Conservation (phyloP, 352 stramenopile species). For the Thraustotheca clavata region DNA sequence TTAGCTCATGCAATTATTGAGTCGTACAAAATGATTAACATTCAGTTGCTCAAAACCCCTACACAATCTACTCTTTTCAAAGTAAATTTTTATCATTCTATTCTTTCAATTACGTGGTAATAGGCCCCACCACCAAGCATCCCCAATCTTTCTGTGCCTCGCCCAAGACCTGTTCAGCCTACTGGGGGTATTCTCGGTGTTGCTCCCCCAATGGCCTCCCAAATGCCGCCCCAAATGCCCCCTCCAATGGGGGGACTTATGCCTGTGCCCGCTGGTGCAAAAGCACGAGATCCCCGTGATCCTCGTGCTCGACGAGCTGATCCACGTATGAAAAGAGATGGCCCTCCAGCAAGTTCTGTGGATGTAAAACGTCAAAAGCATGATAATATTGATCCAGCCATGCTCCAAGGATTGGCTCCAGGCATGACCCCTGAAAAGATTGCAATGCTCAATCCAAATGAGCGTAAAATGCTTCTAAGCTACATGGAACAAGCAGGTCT, state of each 20-base stretch:
- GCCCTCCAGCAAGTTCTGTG: not conserved
- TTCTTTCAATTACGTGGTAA: not conserved
- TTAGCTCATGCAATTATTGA: conserved; percentile 80
- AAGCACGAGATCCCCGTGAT: not conserved
- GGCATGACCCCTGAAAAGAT: conserved; percentile 79
- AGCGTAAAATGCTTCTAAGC: conserved; percentile 60
- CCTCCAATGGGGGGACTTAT: not conserved
- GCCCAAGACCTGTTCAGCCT: not conserved
- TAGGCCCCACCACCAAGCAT: conserved; percentile 11
- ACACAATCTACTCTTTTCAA: conserved; percentile 45
- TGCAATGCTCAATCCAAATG: conserved; percentile 63
- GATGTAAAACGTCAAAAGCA: conserved; percentile 6
- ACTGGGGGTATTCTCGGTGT: conserved; percentile 13
- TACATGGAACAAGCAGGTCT: conserved; percentile 68
- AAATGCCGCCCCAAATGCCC: not conserved
- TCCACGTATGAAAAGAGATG: conserved; percentile 11
- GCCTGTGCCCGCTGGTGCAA: too few species aligned
- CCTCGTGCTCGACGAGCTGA: not conserved
- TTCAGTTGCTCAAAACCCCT: conserved; percentile 29
- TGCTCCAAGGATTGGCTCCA: conserved; percentile 56
- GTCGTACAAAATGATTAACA: conserved; percentile 77
- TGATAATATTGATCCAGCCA: conserved; percentile 40
- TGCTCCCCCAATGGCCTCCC: not conserved
- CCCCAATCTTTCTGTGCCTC: not conserved
- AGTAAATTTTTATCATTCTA: conserved; percentile 1